A percentile compares a stretch with the other conserved stretches of the same genome.
Evolutionary conservation across 2,329 filamentous ascomycete genomes (phyloP).

Genomic region (Aspergillus ruber): DNA sequence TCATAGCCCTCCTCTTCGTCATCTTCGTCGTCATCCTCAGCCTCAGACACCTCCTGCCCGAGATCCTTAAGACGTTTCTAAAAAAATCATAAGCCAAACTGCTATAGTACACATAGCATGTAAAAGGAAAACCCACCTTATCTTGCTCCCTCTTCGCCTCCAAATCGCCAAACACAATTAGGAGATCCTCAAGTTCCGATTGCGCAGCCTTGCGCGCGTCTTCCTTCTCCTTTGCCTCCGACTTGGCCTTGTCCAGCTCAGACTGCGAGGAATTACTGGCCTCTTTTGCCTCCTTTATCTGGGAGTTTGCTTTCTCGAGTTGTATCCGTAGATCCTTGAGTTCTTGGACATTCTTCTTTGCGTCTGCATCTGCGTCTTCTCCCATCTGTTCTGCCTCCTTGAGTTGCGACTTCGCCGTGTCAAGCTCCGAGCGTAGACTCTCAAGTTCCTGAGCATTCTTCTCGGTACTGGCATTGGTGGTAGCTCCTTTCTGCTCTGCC

Average conservation of each 20-base stretch:
- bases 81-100: constrained; percentile 31
- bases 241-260: constrained; percentile 26
- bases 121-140: constrained; percentile 50
- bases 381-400: background rate
- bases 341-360: constrained; percentile 31
- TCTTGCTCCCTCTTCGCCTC: constrained; percentile 71
- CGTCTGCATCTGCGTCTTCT: constrained; percentile 12
- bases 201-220: constrained; percentile 60
- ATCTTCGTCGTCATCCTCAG: constrained; percentile 60
- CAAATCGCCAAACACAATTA: constrained; percentile 74
- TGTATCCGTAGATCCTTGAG: constrained; percentile 1
- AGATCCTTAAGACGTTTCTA: constrained; percentile 57
- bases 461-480: background rate
- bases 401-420: background rate
- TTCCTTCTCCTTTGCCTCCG: constrained; percentile 45
- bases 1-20: constrained; percentile 51
- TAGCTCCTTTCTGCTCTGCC: too few species aligned
- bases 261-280: constrained; percentile 47
- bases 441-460: background rate
- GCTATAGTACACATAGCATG: background rate
- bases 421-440: background rate
- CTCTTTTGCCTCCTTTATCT: constrained; percentile 37
- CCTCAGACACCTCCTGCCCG: constrained; percentile 67
- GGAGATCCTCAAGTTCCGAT: constrained; percentile 69
- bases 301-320: constrained; percentile 26